phyloP scores from a whole-genome alignment of 306 rosid species.

The Senna siamea region DNA sequence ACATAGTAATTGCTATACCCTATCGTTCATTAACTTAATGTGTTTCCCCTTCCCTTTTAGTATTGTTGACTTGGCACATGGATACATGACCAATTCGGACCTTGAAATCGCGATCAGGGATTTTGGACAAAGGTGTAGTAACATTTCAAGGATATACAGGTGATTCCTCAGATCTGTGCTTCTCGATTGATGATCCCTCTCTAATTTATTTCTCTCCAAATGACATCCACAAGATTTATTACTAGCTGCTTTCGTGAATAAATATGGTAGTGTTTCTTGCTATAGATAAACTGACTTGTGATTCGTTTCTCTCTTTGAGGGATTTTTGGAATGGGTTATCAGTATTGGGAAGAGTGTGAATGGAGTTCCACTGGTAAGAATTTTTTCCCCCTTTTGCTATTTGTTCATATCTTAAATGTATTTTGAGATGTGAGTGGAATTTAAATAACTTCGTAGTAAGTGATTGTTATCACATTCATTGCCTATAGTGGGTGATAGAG shows the following conservation, averaged over 20 bases:
- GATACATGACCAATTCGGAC: conserved; percentile 82
- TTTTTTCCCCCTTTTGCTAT: conserved; percentile 18
- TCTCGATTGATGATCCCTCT: conserved; percentile 31
- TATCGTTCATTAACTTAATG: conserved; percentile 20
- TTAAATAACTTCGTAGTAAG: conserved; percentile 23
- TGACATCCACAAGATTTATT: not conserved
- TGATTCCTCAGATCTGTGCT: conserved; percentile 53
- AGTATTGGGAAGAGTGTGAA: conserved; percentile 93
- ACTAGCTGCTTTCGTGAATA: conserved; percentile 14
- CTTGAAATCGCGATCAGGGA: conserved; percentile 72
- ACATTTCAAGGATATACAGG: conserved; percentile 93
- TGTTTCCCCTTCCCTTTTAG: not conserved
- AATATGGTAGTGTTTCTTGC: conserved; percentile 22
- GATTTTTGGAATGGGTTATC: conserved; percentile 59
- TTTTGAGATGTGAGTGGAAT: conserved; percentile 1
- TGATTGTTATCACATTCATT: conserved; percentile 32
- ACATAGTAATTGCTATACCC: conserved; percentile 4
- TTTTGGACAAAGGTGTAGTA: conserved; percentile 71
- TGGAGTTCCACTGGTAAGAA: conserved; percentile 94
- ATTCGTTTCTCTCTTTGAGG: conserved; percentile 73
- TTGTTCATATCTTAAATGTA: conserved; percentile 19
- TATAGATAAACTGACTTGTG: conserved; percentile 53
- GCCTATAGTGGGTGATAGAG: conserved; percentile 88
- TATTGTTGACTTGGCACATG: conserved; percentile 57
- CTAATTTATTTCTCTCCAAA: conserved; percentile 25